Conservation (phyloP, 257 asterid species). For the Paulownia fortunei region DNA sequence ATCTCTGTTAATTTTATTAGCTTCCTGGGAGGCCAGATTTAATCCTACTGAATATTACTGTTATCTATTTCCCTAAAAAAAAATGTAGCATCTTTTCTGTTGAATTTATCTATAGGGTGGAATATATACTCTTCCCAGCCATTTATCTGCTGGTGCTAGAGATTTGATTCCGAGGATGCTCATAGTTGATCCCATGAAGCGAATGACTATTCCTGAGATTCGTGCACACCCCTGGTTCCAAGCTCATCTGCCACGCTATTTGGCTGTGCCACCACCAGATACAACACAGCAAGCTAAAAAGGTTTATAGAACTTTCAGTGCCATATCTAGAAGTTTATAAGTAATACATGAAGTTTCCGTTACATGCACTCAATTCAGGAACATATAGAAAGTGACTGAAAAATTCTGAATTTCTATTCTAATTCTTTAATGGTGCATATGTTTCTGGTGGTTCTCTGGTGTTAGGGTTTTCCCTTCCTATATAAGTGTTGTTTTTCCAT, state of each 20-base stretch:
- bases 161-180: conserved; percentile 98
- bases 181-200: conserved; percentile 93
- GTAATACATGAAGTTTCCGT: neutral
- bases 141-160: conserved; percentile 91
- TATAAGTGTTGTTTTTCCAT: neutral
- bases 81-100: neutral
- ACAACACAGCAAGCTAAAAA: conserved; percentile 90
- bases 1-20: neutral
- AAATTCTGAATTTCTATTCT: neutral
- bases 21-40: conserved; percentile 17
- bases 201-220: conserved; percentile 94
- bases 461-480: neutral
- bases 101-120: conserved; percentile 68
- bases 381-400: neutral
- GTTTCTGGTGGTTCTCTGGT: neutral
- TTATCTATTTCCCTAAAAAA: neutral
- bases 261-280: conserved; percentile 99
- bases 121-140: conserved; percentile 97
- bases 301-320: conserved; percentile 46
- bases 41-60: neutral
- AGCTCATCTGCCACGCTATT: conserved; percentile 93
- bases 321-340: neutral
- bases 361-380: conserved; percentile 12
- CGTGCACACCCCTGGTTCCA: conserved; percentile 97
- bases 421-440: conserved; percentile 14